These are phyloP conservation scores for Gentiana straminea DNA, from an alignment of 257 asterid genomes.

Conservation along the genomic window DNA sequence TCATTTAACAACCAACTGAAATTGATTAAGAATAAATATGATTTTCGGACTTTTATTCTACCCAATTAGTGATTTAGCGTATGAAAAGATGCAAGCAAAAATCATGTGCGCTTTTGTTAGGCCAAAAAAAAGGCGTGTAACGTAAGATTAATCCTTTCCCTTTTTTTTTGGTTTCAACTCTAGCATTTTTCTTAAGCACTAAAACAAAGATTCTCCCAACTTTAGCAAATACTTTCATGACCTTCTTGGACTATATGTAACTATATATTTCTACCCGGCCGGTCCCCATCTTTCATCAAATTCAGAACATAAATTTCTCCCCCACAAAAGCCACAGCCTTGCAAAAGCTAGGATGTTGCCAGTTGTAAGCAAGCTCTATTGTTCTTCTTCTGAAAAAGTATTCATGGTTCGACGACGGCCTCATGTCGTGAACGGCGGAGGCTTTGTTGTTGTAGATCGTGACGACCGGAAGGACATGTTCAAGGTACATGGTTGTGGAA, in stretches of 20 bases:
- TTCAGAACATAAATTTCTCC: background rate
- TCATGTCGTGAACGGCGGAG: slow-evolving; percentile 73
- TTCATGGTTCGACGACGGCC: slow-evolving; percentile 66
- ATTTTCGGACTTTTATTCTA: no score
- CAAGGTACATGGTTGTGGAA: slow-evolving; percentile 73
- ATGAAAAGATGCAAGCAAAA: no score
- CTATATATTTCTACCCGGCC: slow-evolving; percentile 3
- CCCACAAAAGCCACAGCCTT: slow-evolving; percentile 17
- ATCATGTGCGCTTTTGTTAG: background rate
- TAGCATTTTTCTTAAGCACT: background rate
- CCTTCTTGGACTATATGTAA: slow-evolving; percentile 15
- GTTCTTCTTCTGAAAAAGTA: slow-evolving; percentile 49
- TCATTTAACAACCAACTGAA: no score
- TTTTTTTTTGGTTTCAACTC: no score
- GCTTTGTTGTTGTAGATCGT: slow-evolving; percentile 50
- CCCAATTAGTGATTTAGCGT: no score
- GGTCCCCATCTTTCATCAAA: background rate
- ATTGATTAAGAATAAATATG: no score
- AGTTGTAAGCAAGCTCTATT: slow-evolving; percentile 57
- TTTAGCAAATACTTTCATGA: background rate
- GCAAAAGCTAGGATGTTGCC: slow-evolving; percentile 17
- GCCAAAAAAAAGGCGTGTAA: background rate
- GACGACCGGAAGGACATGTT: slow-evolving; percentile 33
- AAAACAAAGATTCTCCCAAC: slow-evolving; percentile 2
- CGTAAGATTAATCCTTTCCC: background rate